Base-by-base conservation (phyloP, 306 rosid genomes). In the Cercis canadensis region DNA sequence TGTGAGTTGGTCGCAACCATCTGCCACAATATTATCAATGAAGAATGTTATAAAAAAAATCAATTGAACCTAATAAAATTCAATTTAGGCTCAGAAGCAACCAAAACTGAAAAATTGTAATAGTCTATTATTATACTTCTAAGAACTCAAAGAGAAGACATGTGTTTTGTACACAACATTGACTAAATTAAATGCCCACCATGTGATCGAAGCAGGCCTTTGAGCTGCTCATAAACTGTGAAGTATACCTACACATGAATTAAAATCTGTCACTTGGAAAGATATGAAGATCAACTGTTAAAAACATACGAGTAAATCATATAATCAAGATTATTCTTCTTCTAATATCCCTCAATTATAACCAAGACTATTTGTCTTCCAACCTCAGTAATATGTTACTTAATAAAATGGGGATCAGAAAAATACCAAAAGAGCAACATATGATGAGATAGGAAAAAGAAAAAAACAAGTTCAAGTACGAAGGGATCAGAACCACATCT, bases 141-240 rank as follows among this genome's bases (percentile, higher is more conserved):
- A 44, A 75, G 15, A 46, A 70, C 50, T 47, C 49, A 52, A 80
- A 50, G 54, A 62, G 15, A 53, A 17, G 61, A 31, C 57, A 54
- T 6, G 49, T n/a, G 34, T 33, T 46, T 37, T 44, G 60, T 29
- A 58, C 74, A 46, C 52, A 62, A 14, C 65, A 65, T 18, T 6
- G 8, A 37, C 43, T 5, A 1, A 37, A 37, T 17, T 7, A 10
- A 52, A 75, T 67, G 81, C 87, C 72, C 78, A 94, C 99, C 92
- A 34, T 40, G 83, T 72, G 95, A 79, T 13, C 85, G 92, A 17
- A 90, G 90, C 69, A 74, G 69, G 75, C 89, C 73, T 80, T 94
- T 94, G 67, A 91, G 82, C 63, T 83, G 96, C 79, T 87, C 96
- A 65, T 94, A 94, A 71, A 82, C 87, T 81, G 99, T 62, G 85